phyloP scores from a whole-genome alignment of 2,329 filamentous ascomycete genomes.

The Raffaelea albimanens region DNA sequence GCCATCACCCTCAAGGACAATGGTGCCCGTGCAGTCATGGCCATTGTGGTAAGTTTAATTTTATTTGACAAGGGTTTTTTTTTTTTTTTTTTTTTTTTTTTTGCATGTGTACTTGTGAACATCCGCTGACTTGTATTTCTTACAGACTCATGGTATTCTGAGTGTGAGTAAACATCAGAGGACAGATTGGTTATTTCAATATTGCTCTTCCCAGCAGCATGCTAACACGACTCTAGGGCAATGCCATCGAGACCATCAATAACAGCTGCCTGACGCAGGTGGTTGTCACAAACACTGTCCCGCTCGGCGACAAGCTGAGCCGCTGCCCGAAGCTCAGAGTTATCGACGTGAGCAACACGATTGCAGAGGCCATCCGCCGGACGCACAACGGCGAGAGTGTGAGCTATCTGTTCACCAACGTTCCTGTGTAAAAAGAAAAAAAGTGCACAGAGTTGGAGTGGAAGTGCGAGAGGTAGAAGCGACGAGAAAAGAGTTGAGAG shows the following conservation, averaged over 20 bases:
- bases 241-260: slow-evolving; percentile 80
- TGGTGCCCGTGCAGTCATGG: slow-evolving; percentile 79
- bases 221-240: slow-evolving; percentile 67
- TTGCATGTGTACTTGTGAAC: neutral
- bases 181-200: too few species aligned
- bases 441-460: too few species aligned
- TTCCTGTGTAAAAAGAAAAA: slow-evolving; percentile 46
- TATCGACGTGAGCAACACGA: slow-evolving; percentile 82
- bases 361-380: slow-evolving; percentile 59
- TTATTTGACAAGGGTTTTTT: neutral
- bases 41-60: slow-evolving; percentile 53
- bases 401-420: slow-evolving; percentile 60
- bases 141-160: slow-evolving; percentile 14
- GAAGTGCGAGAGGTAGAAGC: neutral
- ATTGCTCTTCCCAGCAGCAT: neutral
- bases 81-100: too few species aligned
- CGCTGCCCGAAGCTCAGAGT: slow-evolving; percentile 71
- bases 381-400: slow-evolving; percentile 59
- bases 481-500: neutral
- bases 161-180: too few species aligned
- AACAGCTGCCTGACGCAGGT: slow-evolving; percentile 65
- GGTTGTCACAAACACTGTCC: slow-evolving; percentile 86
- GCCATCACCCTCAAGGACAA: slow-evolving; percentile 82
- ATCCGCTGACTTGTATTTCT: neutral
- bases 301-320: slow-evolving; percentile 66